Evolutionary conservation across 306 rosid genomes (phyloP), one percentile per base, ranked within the genome.

Genomic region (Trifolium repens): DNA sequence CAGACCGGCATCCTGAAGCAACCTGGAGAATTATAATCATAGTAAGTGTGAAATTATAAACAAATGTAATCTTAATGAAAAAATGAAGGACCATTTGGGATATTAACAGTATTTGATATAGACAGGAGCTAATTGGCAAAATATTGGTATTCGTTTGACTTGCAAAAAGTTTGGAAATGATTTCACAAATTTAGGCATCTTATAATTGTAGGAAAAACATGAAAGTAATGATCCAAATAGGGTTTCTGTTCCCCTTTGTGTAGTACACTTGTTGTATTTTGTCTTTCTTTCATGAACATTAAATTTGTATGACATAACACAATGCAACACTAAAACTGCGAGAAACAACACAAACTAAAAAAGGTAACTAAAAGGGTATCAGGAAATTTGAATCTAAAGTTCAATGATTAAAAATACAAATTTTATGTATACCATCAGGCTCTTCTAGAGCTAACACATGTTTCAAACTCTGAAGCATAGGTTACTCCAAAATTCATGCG

Each of bases 1-100:
- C 74, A 90, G 55, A 57, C 87, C 88, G 14, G 98, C 94, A 86
- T 94, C 98, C 76, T 87, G 96, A 65, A 94, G 97, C 46, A 94
- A 81, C 90, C 98, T 94, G 91, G 60, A 69, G 73, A 80, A 80
- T 68, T 34, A 73, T 63, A 67, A 84, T 22, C 1, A 54, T 22
- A 73, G 75, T 69, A 43, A 73, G 64, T 69, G 30, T 27, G 70
- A 57, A 69, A 57, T 22, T 61, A 73, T 27, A 49, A 54, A 50
- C 32, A 53, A 80, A 77, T 54, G 73, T 30, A 72, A 67, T 44
- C 61, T 57, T 22, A 26, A 22, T 67, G 50, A n/a, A 37, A 71
- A 37, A 69, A 12, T 3, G 40, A 37, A 69, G 53, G 22, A 87
- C 16, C 70, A 32, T 22, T 71, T 14, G 19, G 32, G 17, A 12